phyloP scores from a whole-genome alignment of 164 flowering plant species.

The Euptelea pleiosperma region DNA sequence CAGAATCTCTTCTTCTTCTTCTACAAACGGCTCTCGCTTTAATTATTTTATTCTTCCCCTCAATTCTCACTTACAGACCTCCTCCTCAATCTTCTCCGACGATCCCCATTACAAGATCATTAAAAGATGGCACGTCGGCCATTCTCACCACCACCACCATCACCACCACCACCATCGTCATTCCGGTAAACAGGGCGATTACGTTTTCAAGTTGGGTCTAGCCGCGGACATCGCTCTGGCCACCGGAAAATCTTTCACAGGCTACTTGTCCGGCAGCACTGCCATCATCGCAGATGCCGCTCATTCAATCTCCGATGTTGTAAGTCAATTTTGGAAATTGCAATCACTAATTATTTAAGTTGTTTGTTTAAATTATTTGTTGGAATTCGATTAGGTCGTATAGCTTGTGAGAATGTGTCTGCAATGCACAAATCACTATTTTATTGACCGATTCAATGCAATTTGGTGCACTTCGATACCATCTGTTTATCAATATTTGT shows the following conservation, averaged over 20 bases:
- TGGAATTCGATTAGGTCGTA: not conserved
- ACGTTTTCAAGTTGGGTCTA: conserved; percentile 71
- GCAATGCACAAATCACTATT: too few species aligned
- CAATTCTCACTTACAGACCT: conserved; percentile 9
- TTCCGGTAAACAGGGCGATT: conserved; percentile 48
- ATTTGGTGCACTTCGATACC: too few species aligned
- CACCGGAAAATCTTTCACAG: conserved; percentile 70
- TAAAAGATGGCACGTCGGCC: conserved; percentile 71
- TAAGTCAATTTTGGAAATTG: conserved; percentile 16
- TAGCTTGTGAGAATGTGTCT: too few species aligned
- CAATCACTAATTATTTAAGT: not conserved
- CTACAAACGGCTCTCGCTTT: conserved; percentile 7
- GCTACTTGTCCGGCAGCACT: conserved; percentile 84
- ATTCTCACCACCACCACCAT: conserved; percentile 40
- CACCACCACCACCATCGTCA: conserved; percentile 32
- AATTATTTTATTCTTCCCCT: conserved; percentile 1
- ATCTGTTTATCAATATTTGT: too few species aligned
- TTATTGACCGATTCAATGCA: too few species aligned
- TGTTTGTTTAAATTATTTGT: not conserved
- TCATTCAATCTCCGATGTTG: conserved; percentile 93
- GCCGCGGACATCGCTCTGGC: conserved; percentile 71
- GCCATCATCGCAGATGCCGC: conserved; percentile 96
- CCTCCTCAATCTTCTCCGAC: conserved; percentile 11
- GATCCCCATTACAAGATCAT: conserved; percentile 26
- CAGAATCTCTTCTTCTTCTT: conserved; percentile 13